Evolutionary conservation across 495 filamentous ascomycete species (phyloP), one percentile per base, ranked within the genome.

Genomic region (Penicillium diatomitis): DNA sequence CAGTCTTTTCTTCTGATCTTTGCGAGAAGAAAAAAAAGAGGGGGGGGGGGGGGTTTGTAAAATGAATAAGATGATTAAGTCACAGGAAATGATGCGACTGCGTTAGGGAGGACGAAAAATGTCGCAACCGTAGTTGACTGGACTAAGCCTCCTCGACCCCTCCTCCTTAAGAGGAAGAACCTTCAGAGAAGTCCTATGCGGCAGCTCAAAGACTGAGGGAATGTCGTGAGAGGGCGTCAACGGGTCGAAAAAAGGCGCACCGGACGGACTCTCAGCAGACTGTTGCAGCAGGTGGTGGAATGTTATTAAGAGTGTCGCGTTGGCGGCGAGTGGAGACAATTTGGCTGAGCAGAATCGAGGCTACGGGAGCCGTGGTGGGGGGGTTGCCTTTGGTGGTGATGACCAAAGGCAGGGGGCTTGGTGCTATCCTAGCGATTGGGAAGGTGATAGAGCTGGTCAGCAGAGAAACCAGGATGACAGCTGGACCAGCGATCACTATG

Each of bases 101-200:
- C 57, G 64, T 87, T 95, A 96, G 65, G 90, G 90, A 75, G 90
- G 90, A 77, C 84, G 84, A 80, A 86, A 91, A 68, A 79, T 81
- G 72, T 88, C 86, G 76, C 83, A 84, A 80, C 84, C 86, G 74
- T 83, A 74, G 74, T 78, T 78, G 80, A 84, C 80, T 83, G 84
- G 55, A 61, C 60, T 53, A 65, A 63, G 57, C 54, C 57, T 62
- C 62, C 54, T 60, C 51, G 62, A 64, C 62, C 59, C 62, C 63
- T 64, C 62, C 62, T 54, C 62, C 62, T 64, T 56, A 72, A 92
- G 90, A 90, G 88, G 90, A 94, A 96, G 90, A 91, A 89, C 82
- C 84, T 80, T 77, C 82, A 79, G 83, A 85, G 80, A 77, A 83
- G 81, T 89, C 85, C 87, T 96, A 96, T 96, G 89, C 90, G 90